Conservation (phyloP, 495 filamentous ascomycete genomes). For the Usnea hakonensis region DNA sequence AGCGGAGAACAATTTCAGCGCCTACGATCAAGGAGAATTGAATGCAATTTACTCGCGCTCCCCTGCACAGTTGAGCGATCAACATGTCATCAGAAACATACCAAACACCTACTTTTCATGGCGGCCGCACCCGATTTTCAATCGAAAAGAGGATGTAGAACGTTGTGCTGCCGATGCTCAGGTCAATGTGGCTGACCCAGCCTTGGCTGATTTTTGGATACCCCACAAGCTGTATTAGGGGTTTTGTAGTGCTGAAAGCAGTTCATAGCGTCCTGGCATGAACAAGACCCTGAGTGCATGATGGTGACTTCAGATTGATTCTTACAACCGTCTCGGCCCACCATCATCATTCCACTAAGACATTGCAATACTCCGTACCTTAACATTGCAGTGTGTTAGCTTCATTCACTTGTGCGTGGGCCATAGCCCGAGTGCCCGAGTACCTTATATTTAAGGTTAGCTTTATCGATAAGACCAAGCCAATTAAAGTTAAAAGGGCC, state of each 20-base stretch:
- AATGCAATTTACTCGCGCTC: background rate
- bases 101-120: background rate
- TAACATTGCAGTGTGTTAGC: no score
- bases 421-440: no score
- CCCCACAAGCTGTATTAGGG: conserved; percentile 13
- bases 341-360: no score
- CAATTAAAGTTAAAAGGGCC: no score
- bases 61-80: background rate
- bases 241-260: background rate
- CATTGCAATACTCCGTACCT: no score
- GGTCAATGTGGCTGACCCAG: background rate
- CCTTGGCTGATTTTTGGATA: conserved; percentile 9
- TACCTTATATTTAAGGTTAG: no score
- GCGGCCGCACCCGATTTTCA: background rate
- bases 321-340: no score
- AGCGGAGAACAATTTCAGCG: background rate
- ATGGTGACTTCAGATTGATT: no score
- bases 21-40: background rate
- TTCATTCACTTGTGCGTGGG: no score
- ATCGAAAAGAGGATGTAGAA: background rate
- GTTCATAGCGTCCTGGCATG: no score
- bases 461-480: no score
- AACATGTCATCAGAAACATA: background rate
- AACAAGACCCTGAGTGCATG: no score
- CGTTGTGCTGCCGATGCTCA: background rate